These are phyloP conservation scores for Phycomyces nitens DNA, from an alignment of 192 early-diverging fungal genomes.

Conservation along the genomic window DNA sequence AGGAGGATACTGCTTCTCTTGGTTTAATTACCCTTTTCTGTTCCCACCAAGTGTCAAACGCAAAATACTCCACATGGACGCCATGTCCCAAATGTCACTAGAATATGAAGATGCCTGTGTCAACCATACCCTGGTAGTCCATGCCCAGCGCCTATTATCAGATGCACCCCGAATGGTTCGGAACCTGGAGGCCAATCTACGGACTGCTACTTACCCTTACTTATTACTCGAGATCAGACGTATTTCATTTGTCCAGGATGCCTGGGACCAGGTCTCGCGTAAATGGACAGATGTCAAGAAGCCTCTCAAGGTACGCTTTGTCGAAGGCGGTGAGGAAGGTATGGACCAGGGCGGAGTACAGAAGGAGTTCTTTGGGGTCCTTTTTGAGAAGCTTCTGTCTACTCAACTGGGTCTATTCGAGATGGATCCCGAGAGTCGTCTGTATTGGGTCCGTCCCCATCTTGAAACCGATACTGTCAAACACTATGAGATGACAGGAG, in stretches of 20 bases:
- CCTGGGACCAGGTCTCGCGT: constrained; percentile 64
- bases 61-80: constrained; percentile 69
- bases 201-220: constrained; percentile 66
- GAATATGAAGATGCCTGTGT: constrained; percentile 83
- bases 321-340: constrained; percentile 87
- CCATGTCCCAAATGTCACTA: constrained; percentile 72
- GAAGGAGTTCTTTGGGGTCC: constrained; percentile 88
- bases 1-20: constrained; percentile 55
- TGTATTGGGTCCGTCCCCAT: constrained; percentile 74
- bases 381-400: constrained; percentile 71
- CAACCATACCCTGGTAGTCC: constrained; percentile 72
- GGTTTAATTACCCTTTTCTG: constrained; percentile 69
- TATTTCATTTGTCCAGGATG: constrained; percentile 67
- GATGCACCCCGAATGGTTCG: constrained; percentile 42
- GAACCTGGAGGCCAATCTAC: constrained; percentile 56
- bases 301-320: constrained; percentile 81
- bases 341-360: constrained; percentile 96
- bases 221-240: constrained; percentile 77
- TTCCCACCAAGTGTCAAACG: constrained; percentile 65
- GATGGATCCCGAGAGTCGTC: constrained; percentile 53
- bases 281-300: constrained; percentile 70
- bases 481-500: constrained; percentile 82
- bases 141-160: constrained; percentile 66
- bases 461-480: constrained; percentile 13
- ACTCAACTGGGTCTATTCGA: constrained; percentile 76